Base-by-base conservation (phyloP, 2,329 filamentous ascomycete species). In the Colletotrichum tropicicola region DNA sequence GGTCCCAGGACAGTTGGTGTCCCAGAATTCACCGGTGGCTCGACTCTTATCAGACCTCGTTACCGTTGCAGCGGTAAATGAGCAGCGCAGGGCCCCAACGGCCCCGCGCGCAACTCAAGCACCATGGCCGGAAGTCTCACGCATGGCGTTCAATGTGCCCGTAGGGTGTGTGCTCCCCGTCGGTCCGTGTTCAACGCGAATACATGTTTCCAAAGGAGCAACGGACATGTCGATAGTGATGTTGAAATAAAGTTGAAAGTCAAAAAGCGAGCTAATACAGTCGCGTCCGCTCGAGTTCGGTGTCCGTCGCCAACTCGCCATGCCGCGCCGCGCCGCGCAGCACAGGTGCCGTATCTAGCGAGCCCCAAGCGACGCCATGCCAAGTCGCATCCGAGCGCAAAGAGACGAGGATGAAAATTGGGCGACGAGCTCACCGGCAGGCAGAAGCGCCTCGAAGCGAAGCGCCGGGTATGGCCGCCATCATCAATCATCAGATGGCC, bases 181-280 rank as follows among this genome's bases (percentile, higher is more conserved):
- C n/a, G n/a, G n/a, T n/a, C n/a, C 27, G 7, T 4, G 25, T 32
- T 32, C 3, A 48, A 12, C 7, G n/a, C n/a, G n/a, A n/a, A n/a
- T n/a, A n/a, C n/a, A n/a, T n/a, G n/a, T n/a, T n/a, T n/a, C n/a
- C n/a, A n/a, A n/a, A n/a, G n/a, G n/a, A n/a, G n/a, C n/a, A n/a
- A n/a, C n/a, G n/a, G n/a, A 7, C 9, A 9, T 28, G 17, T 7
- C 8, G 39, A 25, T n/a, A 15, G 4, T 13, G 57, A 60, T 62
- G 65, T 67, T 47, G 47, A 66, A 67, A 49, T 66, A 66, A 25
- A 56, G 62, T 66, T 62, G 17, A 44, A 58, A 49, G 39, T 54
- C 27, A 63, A 58, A 56, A 39, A 35, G 12, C 7, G 25, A 52
- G 37, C 57, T 45, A 62, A 52, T 17, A 62, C 62, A 39, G 41